Evolutionary conservation across 2,329 filamentous ascomycete species (phyloP).

Genomic region (Cordyceps cateniannulata): DNA sequence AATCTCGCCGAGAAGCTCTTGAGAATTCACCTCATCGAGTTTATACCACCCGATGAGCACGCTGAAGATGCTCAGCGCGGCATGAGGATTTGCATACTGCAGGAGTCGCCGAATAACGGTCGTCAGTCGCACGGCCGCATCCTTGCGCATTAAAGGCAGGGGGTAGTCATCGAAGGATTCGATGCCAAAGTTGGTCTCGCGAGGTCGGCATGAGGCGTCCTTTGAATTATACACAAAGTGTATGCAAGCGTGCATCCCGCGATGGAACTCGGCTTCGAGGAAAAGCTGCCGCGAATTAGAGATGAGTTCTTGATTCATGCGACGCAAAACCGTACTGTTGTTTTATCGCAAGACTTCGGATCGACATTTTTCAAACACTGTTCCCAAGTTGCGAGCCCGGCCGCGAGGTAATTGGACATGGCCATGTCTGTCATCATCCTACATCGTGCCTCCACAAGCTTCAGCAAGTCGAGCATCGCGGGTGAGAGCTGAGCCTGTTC

Average conservation of each 20-base stretch:
- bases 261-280: conserved; percentile 5
- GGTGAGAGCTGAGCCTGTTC: not conserved
- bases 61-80: not conserved
- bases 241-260: not conserved
- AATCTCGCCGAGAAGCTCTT: not conserved
- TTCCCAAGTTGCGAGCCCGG: not conserved
- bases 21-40: not conserved
- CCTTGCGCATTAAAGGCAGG: not conserved
- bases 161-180: not conserved
- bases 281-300: not conserved
- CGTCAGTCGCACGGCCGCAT: not conserved
- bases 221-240: conserved; percentile 2
- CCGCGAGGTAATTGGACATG: not conserved
- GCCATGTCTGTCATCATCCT: conserved; percentile 1
- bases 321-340: not conserved
- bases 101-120: not conserved
- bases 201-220: not conserved
- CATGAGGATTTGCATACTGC: not conserved
- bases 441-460: not conserved
- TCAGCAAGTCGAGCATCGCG: not conserved
- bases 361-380: not conserved
- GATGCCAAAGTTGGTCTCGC: not conserved
- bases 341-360: not conserved
- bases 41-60: not conserved
- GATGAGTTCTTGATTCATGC: not conserved